Evolutionary conservation across 306 rosid genomes (phyloP), one percentile per base, ranked within the genome.

Genomic region (Pyrus betulifolia): DNA sequence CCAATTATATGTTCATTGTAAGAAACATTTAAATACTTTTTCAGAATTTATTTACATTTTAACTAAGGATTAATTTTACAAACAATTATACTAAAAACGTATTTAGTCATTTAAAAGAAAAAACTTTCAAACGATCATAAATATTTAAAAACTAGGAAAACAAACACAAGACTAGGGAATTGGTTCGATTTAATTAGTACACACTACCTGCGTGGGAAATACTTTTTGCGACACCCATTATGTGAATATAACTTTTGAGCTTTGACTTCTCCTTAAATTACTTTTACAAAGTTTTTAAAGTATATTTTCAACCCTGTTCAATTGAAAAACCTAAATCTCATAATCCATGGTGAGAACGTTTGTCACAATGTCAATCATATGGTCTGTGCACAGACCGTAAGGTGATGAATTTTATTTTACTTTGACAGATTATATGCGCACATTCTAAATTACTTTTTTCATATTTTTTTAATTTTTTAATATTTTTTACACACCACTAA

Each of bases 201-300:
- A 15, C n/a, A 21, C 10, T 22, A 28, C 51, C 67, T 60, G 70
- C 66, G 49, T 65, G 76, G 13, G 38, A 57, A 66, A 79, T 60
- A 65, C 58, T 42, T 72, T 72, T 54, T 27, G 59, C 28, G 44
- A 64, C 73, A 54, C 59, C 59, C 55, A 72, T 71, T 66, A 71
- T 28, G 44, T 11, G 74, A 65, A 63, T 51, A 27, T 19, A 79
- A 30, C 57, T 63, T 72, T 60, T 68, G 35, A 31, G 67, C 4
- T 71, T 78, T 79, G 73, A 71, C 82, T 62, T 70, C 42, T 49
- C 46, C 28, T 64, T 14, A 49, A 23, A 17, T 25, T 46, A 11
- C 40, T 18, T 30, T 45, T 28, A 45, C n/a, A 25, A 69, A 25
- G 28, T 25, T 69, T 51, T 4, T 4, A 38, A 67, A 7, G 19